A percentile compares a stretch with the other conserved stretches of the same genome.
Evolutionary conservation across 768 basidiomycete species (phyloP).

Genomic region (Pulveroboletus sp.): DNA sequence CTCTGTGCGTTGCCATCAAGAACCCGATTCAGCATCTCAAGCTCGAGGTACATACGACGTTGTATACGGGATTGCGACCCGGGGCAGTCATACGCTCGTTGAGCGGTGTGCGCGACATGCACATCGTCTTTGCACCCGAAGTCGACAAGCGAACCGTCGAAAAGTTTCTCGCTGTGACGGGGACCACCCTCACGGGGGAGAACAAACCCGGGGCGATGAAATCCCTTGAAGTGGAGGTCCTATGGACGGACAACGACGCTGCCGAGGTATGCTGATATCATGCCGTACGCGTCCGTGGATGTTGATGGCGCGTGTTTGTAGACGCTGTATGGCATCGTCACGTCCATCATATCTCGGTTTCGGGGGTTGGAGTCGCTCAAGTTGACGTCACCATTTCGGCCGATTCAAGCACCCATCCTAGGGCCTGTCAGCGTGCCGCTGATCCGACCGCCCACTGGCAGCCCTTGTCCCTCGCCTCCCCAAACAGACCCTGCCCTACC

Average conservation of each 20-base stretch:
- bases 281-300: not conserved
- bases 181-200: slow-evolving; percentile 18
- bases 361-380: slow-evolving; percentile 27
- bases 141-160: slow-evolving; percentile 34
- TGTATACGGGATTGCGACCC: slow-evolving; percentile 29
- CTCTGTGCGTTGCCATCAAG: slow-evolving; percentile 16
- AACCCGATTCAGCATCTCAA: slow-evolving; percentile 21
- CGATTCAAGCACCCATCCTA: slow-evolving; percentile 19
- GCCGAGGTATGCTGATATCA: slow-evolving; percentile 21
- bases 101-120: slow-evolving; percentile 28
- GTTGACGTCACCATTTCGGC: slow-evolving; percentile 31
- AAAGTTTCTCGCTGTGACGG: slow-evolving; percentile 28
- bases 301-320: slow-evolving; percentile 2
- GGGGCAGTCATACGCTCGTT: slow-evolving; percentile 25
- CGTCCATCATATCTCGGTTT: slow-evolving; percentile 32
- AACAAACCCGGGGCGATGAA: slow-evolving; percentile 12
- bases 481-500: not conserved
- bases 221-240: slow-evolving; percentile 27
- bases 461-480: slow-evolving; percentile 8
- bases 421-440: slow-evolving; percentile 1
- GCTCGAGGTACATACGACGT: slow-evolving; percentile 25
- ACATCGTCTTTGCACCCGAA: slow-evolving; percentile 27
- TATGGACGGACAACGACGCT: slow-evolving; percentile 26
- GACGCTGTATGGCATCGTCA: slow-evolving; percentile 29
- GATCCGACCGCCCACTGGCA: not conserved